Percentiles rank a stretch among this genome's conserved stretches.
phyloP scores from a whole-genome alignment of 768 basidiomycete species.

The Panaeolus cyanescens region DNA sequence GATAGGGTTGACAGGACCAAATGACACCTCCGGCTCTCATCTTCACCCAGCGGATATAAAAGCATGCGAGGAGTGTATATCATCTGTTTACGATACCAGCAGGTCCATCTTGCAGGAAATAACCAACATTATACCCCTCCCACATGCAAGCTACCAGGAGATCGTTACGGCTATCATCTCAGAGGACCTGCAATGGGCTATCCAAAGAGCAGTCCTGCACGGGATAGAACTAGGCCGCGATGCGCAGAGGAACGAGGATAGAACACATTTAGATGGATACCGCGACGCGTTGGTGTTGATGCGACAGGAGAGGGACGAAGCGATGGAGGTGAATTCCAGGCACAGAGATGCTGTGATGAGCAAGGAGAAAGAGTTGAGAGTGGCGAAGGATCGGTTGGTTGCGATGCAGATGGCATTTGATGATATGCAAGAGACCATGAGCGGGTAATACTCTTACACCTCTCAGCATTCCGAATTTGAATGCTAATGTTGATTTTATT shows the following conservation, averaged over 20 bases:
- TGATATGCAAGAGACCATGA: constrained; percentile 7
- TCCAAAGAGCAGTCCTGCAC: background rate
- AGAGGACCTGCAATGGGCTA: background rate
- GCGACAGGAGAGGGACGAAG: constrained; percentile 23
- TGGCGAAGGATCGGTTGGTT: constrained; percentile 21
- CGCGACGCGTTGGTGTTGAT: constrained; percentile 14
- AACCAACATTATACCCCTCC: background rate
- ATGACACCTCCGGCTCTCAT: background rate
- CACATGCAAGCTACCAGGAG: background rate
- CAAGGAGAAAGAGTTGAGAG: constrained; percentile 16
- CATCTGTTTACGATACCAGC: background rate
- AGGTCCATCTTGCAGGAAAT: background rate
- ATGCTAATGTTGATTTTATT: background rate
- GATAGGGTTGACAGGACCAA: too few relatives aligned
- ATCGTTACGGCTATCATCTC: background rate
- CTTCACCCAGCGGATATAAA: background rate
- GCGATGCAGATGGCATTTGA: constrained; percentile 24
- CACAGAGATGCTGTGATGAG: constrained; percentile 14
- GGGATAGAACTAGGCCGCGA: constrained; percentile 9
- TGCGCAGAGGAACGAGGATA: constrained; percentile 8
- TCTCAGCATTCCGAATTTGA: too few relatives aligned
- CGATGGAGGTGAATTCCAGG: constrained; percentile 6
- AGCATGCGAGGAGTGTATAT: background rate
- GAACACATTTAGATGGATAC: background rate
- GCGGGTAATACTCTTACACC: too few relatives aligned